phyloP scores from a whole-genome alignment of 805 yeast species.

The Saccharomycopsis sp. region DNA sequence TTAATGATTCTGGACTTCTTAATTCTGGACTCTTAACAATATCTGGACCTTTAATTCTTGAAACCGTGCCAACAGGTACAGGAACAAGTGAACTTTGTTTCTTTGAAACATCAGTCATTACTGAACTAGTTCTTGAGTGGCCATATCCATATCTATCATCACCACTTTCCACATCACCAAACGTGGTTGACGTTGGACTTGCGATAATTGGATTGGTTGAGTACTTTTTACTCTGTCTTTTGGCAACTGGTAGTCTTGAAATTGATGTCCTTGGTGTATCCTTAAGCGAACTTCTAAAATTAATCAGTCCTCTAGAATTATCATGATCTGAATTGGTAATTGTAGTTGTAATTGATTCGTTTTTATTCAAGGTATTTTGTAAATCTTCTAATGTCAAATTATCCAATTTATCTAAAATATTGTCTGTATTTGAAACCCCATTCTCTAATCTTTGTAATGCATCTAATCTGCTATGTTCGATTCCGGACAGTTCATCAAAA shows the following conservation, averaged over 20 bases:
- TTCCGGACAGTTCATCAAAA: neutral
- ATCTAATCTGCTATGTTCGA: conserved; percentile 15
- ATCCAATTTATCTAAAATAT: conserved; percentile 5
- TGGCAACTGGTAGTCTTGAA: neutral
- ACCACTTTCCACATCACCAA: neutral
- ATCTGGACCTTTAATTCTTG: conserved; percentile 15
- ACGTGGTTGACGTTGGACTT: neutral
- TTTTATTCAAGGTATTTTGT: conserved; percentile 3
- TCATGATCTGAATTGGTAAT: neutral
- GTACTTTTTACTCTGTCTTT: neutral
- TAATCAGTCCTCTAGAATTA: neutral
- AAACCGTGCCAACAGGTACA: conserved; percentile 11
- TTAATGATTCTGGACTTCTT: neutral
- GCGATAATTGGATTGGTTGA: neutral
- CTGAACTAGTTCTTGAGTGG: neutral
- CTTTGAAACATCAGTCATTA: neutral
- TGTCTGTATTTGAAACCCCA: neutral
- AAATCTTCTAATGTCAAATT: conserved; percentile 11
- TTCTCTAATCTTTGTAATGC: conserved; percentile 15
- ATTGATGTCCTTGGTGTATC: neutral
- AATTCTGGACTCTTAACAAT: neutral
- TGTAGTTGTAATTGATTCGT: neutral
- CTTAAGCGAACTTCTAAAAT: neutral
- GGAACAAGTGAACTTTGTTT: conserved; percentile 8
- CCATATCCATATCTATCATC: neutral